Evolutionary conservation across 2,329 filamentous ascomycete genomes (phyloP), one percentile per base, ranked within the genome.

Genomic region (Colletotrichum sp.): DNA sequence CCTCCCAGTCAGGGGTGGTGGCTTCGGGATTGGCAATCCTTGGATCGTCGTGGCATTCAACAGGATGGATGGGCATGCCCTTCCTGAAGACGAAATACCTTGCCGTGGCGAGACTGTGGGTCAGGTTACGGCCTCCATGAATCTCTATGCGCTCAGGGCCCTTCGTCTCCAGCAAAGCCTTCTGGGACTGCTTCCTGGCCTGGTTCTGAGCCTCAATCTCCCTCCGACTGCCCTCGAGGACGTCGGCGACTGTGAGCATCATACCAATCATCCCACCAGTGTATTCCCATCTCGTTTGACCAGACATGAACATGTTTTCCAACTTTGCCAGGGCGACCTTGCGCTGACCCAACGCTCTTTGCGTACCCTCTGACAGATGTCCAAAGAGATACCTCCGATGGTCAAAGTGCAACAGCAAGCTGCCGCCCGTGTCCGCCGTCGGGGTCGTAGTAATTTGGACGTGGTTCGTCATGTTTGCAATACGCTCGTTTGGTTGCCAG

Each of bases 31-130:
- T 76, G 4, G 77, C 76, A 8, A 78, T 69, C 11, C 86, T 83
- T 8, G 86, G 83, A 68, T 90, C 87, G 12, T 85, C 79, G 55
- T 87, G 85, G 65, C 94, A 90, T 83, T 99, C 97, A 77, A 91
- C 88, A 2, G 93, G 89, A 36, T 86, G 87, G n/a, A 98, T 85
- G 0, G 94, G 93, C 82, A 98, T 90, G 1, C 95, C 93, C 79
- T 95, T 96, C 48, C 97, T 91, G 80, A 98, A 96, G 66, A 98
- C 92, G 84, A 98, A 98, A 36, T 93, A 88, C 61, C 97, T 91
- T 19, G 94, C 93, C 1, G 96, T 95, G n/a, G 95, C 96, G 72
- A 99, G 84, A 8, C 92, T 89, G 81, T 98, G 94, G 61, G 92
- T 91, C 71, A 98, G 84, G 82, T 98, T 98, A 68, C 92, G 92